These are phyloP conservation scores for Phytopythium helicoides DNA, from an alignment of 352 stramenopile genomes.

Conservation along the genomic window DNA sequence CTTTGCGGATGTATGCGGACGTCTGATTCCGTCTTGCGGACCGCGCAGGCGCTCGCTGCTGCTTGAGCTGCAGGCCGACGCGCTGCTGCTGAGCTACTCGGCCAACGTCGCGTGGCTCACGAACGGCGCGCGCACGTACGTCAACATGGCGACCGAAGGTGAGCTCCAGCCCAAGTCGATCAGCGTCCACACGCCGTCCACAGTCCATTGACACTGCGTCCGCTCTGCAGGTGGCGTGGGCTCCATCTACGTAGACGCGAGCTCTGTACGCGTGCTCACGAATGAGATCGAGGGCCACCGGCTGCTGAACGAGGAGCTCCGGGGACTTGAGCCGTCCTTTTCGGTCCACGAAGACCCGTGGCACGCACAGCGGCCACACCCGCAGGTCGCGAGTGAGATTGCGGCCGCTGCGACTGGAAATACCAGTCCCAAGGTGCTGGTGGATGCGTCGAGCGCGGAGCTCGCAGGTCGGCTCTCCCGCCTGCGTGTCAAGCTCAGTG, in stretches of 20 bases:
- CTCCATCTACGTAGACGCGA: constrained; percentile 59
- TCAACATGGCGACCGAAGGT: constrained; percentile 69
- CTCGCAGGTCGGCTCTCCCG: constrained; percentile 29
- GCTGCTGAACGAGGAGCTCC: constrained; percentile 65
- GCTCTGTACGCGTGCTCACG: constrained; percentile 49
- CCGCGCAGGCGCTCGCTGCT: constrained; percentile 41
- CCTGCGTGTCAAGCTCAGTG: constrained; percentile 45
- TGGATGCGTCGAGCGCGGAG: constrained; percentile 23
- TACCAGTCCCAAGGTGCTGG: constrained; percentile 29
- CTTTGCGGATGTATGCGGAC: neutral
- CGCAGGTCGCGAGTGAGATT: constrained; percentile 32
- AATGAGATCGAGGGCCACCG: constrained; percentile 78
- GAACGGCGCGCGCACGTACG: constrained; percentile 53
- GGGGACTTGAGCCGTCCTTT: constrained; percentile 40
- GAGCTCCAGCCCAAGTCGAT: too few relatives aligned
- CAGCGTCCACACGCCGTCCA: too few relatives aligned
- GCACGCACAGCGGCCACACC: constrained; percentile 33
- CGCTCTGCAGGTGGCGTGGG: constrained; percentile 39
- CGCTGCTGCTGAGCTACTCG: constrained; percentile 48
- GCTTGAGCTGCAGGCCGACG: constrained; percentile 34
- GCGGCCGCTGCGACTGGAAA: constrained; percentile 8
- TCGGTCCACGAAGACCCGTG: constrained; percentile 52
- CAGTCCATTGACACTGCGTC: neutral
- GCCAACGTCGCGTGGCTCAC: constrained; percentile 76
- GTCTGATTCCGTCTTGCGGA: neutral